Evolutionary conservation across 148 eudicot species (phyloP).

Genomic region (Dysphania ambrosioides): DNA sequence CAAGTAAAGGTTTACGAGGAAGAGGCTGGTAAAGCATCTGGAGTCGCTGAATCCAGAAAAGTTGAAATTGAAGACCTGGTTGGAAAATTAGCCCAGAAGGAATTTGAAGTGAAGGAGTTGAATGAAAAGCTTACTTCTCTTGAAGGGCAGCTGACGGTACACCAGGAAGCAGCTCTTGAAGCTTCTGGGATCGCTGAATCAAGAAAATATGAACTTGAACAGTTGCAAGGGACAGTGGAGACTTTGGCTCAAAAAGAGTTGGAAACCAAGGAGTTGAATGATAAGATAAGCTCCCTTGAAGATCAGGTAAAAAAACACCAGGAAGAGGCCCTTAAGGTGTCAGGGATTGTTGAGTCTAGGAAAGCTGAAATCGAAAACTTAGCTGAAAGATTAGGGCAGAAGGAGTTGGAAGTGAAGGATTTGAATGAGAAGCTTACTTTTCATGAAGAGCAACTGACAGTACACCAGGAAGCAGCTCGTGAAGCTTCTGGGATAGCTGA

Average conservation of each 20-base stretch:
- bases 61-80: slow-evolving; percentile 32
- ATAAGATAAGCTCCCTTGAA: slow-evolving; percentile 34
- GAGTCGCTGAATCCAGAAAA: slow-evolving; percentile 24
- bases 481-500: slow-evolving; percentile 17
- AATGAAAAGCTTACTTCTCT: slow-evolving; percentile 22
- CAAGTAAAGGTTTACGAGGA: slow-evolving; percentile 27
- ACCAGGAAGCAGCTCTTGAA: slow-evolving; percentile 33
- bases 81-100: slow-evolving; percentile 25
- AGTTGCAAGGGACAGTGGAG: slow-evolving; percentile 36
- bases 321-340: slow-evolving; percentile 25
- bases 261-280: slow-evolving; percentile 49
- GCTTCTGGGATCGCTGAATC: slow-evolving; percentile 38
- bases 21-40: slow-evolving; percentile 25
- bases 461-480: slow-evolving; percentile 18
- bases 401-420: slow-evolving; percentile 23
- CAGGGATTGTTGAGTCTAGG: slow-evolving; percentile 22
- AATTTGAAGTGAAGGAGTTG: slow-evolving; percentile 24
- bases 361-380: slow-evolving; percentile 33
- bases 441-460: slow-evolving; percentile 21
- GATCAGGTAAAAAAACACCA: slow-evolving; percentile 23
- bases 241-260: slow-evolving; percentile 44
- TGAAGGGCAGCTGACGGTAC: slow-evolving; percentile 25
- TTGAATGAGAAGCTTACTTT: slow-evolving; percentile 24
- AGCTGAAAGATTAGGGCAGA: slow-evolving; percentile 22
- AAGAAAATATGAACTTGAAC: slow-evolving; percentile 47